Evolutionary conservation across 23 red algal genomes (phyloP).

Genomic region (Chondrus crispus): DNA sequence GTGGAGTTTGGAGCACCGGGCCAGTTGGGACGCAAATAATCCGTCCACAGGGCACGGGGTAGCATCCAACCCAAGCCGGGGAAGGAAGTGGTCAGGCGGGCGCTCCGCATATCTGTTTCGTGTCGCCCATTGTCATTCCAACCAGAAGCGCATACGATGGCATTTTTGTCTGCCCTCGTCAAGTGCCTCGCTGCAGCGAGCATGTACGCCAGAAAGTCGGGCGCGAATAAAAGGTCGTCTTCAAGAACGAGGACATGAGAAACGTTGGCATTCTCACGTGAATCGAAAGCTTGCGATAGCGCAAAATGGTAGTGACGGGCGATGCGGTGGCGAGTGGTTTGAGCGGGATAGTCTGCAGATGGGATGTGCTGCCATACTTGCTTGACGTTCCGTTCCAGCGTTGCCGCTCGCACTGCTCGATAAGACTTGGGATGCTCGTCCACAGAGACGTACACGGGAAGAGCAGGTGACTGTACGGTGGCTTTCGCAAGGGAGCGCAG

Average conservation of each 20-base stretch:
- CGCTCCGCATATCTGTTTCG: not conserved
- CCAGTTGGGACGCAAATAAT: conserved; percentile 15
- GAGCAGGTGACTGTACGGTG: not conserved
- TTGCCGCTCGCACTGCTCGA: conserved; percentile 3
- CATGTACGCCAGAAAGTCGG: conserved; percentile 43
- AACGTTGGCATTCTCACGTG: not conserved
- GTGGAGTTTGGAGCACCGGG: not conserved
- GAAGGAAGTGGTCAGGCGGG: conserved; percentile 50
- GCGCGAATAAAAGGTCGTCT: conserved; percentile 46
- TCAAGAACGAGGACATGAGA: conserved; percentile 53
- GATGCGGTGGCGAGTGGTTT: not conserved
- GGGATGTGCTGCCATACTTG: conserved; percentile 24
- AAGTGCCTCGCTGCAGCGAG: not conserved
- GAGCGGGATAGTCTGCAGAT: not conserved
- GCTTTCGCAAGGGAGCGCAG: conserved; percentile 4
- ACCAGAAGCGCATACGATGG: conserved; percentile 41
- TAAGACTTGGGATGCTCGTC: conserved; percentile 30
- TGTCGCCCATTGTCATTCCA: conserved; percentile 66
- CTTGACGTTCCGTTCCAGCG: not conserved
- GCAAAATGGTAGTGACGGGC: conserved; percentile 30
- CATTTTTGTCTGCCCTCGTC: not conserved
- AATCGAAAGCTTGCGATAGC: not conserved
- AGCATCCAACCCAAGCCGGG: conserved; percentile 69
- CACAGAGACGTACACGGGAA: conserved; percentile 39
- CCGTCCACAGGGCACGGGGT: conserved; percentile 28